A percentile compares a stretch with the other conserved stretches of the same genome.
Conservation (phyloP, 2,329 filamentous ascomycete species). For the Fonsecaea pugnacius region DNA sequence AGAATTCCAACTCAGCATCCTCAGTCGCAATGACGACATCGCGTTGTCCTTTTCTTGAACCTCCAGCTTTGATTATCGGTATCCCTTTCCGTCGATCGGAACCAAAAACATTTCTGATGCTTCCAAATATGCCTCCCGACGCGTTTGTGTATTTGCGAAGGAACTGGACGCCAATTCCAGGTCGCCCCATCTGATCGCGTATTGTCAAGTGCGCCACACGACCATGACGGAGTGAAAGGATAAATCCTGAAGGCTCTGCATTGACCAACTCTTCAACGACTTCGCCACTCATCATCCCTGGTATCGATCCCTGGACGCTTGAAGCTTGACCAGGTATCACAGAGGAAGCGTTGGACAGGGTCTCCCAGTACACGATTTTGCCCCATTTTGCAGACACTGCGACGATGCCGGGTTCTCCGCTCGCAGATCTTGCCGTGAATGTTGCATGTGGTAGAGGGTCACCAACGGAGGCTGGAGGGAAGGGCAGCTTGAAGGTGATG, state of each 20-base stretch:
- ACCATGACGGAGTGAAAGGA: constrained; percentile 82
- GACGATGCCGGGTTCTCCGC: constrained; percentile 82
- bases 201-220: constrained; percentile 84
- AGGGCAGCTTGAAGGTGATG: constrained; percentile 78
- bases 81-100: constrained; percentile 75
- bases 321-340: constrained; percentile 81
- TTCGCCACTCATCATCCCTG: constrained; percentile 78
- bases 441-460: constrained; percentile 81
- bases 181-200: constrained; percentile 83
- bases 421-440: constrained; percentile 77
- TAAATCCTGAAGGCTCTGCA: constrained; percentile 83
- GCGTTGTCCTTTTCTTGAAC: constrained; percentile 75
- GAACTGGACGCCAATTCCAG: constrained; percentile 76
- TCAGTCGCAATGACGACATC: constrained; percentile 79
- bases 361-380: constrained; percentile 93
- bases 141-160: constrained; percentile 66
- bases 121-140: constrained; percentile 75
- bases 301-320: constrained; percentile 74
- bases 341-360: constrained; percentile 83
- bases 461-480: constrained; percentile 66
- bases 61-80: constrained; percentile 75
- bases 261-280: constrained; percentile 75
- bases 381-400: constrained; percentile 82
- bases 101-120: constrained; percentile 75
- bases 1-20: constrained; percentile 77